A percentile compares a stretch with the other conserved stretches of the same genome.
These are phyloP conservation scores for Globisporangium alternatum DNA, from an alignment of 352 stramenopile species.

Conservation along the genomic window DNA sequence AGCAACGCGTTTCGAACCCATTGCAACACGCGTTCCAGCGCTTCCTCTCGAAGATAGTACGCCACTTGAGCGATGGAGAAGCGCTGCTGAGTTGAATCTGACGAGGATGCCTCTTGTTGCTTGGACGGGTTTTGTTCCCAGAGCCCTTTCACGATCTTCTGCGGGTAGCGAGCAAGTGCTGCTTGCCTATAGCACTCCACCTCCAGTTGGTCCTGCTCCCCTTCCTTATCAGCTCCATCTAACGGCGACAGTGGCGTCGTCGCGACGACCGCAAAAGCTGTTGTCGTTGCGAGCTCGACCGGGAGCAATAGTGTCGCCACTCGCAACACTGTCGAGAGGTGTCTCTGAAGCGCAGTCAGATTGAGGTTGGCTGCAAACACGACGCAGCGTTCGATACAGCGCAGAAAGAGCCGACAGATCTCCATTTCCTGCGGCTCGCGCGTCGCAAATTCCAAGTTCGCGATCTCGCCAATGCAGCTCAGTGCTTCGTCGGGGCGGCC, in stretches of 20 bases:
- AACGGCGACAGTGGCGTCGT: slow-evolving; percentile 20
- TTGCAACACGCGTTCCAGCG: slow-evolving; percentile 49
- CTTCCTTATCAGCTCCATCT: not conserved
- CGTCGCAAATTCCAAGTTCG: slow-evolving; percentile 44
- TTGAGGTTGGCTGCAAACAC: slow-evolving; percentile 59
- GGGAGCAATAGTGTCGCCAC: slow-evolving; percentile 10
- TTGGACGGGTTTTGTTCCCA: slow-evolving; percentile 50
- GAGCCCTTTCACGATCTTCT: slow-evolving; percentile 40
- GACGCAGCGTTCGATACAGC: slow-evolving; percentile 49
- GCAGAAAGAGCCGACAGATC: slow-evolving; percentile 38
- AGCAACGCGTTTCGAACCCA: slow-evolving; percentile 50
- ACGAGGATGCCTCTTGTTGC: not conserved
- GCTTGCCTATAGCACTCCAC: slow-evolving; percentile 23
- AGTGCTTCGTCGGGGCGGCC: slow-evolving; percentile 69
- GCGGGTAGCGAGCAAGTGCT: slow-evolving; percentile 37
- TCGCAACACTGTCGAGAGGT: slow-evolving; percentile 40
- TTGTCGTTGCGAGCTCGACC: not conserved
- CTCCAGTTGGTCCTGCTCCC: slow-evolving; percentile 7
- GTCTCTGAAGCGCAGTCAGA: slow-evolving; percentile 42
- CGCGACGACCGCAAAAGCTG: slow-evolving; percentile 17
- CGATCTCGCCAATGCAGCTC: slow-evolving; percentile 49
- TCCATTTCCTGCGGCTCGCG: slow-evolving; percentile 42
- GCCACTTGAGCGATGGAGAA: slow-evolving; percentile 66
- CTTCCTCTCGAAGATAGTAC: slow-evolving; percentile 58
- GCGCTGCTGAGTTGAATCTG: not conserved